Percentiles rank a stretch among this genome's conserved stretches.
These are phyloP conservation scores for Suillus weaverae DNA, from an alignment of 768 basidiomycete species.

Conservation along the genomic window DNA sequence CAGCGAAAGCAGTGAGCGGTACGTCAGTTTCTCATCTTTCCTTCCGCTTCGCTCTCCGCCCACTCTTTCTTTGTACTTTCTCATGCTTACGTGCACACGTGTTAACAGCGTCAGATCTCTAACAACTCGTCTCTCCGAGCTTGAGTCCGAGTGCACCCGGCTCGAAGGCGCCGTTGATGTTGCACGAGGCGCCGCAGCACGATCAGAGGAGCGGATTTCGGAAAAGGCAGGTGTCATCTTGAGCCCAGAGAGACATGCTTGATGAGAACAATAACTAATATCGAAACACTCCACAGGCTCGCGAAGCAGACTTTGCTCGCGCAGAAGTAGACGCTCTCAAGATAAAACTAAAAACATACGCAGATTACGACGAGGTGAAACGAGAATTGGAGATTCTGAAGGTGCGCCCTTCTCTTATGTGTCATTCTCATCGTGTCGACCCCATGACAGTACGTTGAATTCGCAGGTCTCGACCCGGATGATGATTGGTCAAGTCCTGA, in stretches of 20 bases:
- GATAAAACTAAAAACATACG: conserved; percentile 66
- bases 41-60: background rate
- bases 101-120: conserved; percentile 62
- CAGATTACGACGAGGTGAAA: conserved; percentile 96
- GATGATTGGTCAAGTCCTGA: conserved; percentile 43
- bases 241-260: background rate
- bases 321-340: conserved; percentile 69
- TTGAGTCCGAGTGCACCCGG: conserved; percentile 75
- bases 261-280: background rate
- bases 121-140: conserved; percentile 68
- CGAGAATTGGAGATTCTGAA: conserved; percentile 99
- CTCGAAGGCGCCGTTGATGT: conserved; percentile 65
- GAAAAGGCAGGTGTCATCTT: background rate
- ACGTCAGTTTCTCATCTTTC: conserved; percentile 21
- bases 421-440: background rate
- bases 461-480: conserved; percentile 78
- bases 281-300: background rate
- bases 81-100: background rate
- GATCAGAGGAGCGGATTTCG: background rate
- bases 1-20: conserved; percentile 70
- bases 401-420: conserved; percentile 43
- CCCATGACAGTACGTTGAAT: conserved; percentile 82
- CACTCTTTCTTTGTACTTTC: background rate
- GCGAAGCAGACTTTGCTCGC: background rate
- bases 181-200: conserved; percentile 22